Percentiles rank a stretch among this genome's conserved stretches.
Evolutionary conservation across 2,329 filamentous ascomycete genomes (phyloP).

Genomic region (Paraphaeosphaeria sporulosa): DNA sequence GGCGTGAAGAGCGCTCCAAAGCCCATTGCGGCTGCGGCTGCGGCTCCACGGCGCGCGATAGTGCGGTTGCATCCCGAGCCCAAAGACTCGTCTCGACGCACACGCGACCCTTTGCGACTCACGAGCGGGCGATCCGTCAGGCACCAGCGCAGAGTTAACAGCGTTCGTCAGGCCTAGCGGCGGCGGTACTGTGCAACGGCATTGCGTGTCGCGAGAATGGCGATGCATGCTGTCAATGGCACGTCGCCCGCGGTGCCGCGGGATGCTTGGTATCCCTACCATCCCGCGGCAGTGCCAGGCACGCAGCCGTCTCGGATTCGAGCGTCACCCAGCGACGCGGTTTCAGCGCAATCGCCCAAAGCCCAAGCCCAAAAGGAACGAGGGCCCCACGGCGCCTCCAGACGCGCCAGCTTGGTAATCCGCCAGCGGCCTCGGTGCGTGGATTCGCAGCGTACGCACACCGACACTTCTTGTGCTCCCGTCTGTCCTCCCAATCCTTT

Average conservation of each 20-base stretch:
- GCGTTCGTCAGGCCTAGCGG: too few species aligned
- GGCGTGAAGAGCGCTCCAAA: neutral
- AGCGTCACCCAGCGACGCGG: neutral
- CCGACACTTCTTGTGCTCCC: slow-evolving; percentile 17
- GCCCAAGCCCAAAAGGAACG: neutral
- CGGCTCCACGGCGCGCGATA: neutral
- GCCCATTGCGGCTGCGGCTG: neutral
- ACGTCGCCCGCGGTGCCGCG: too few species aligned
- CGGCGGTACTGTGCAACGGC: neutral
- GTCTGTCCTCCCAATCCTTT: neutral
- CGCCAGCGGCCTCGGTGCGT: neutral
- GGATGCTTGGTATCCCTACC: too few species aligned
- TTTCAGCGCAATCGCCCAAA: slow-evolving; percentile 5
- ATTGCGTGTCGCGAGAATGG: slow-evolving; percentile 13
- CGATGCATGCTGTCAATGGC: neutral
- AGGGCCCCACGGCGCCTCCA: slow-evolving; percentile 2
- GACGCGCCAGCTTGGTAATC: neutral
- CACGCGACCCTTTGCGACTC: neutral
- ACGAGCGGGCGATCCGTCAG: slow-evolving; percentile 14
- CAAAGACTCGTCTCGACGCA: slow-evolving; percentile 6
- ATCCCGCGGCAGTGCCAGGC: neutral
- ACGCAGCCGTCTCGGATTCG: slow-evolving; percentile 23
- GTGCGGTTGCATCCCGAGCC: neutral
- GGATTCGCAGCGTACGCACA: slow-evolving; percentile 11
- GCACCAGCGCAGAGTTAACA: neutral